Evolutionary conservation across 495 filamentous ascomycete genomes (phyloP).

Genomic region (Penicillium atrosanguineum): DNA sequence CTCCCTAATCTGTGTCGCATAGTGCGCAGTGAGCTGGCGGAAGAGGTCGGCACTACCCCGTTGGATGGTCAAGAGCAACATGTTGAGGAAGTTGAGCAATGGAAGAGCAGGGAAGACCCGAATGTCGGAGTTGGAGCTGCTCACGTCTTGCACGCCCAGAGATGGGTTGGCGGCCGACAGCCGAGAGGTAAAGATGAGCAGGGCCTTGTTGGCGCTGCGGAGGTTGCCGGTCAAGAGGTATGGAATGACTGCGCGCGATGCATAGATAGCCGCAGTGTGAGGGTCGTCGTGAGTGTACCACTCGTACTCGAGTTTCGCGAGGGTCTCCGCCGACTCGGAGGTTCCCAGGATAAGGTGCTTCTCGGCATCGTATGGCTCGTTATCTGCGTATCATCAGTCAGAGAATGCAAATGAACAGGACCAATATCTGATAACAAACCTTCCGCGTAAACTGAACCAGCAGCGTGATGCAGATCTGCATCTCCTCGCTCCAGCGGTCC

Average conservation of each 20-base stretch:
- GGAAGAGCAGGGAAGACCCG: conserved; percentile 83
- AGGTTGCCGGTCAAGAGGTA: conserved; percentile 90
- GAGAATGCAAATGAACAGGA: neutral
- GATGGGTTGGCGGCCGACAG: conserved; percentile 66
- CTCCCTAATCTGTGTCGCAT: conserved; percentile 72
- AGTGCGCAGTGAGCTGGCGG: conserved; percentile 77
- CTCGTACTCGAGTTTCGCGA: conserved; percentile 80
- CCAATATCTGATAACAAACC: conserved; percentile 37
- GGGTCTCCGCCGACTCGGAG: conserved; percentile 76
- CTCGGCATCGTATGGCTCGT: conserved; percentile 89
- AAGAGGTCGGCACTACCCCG: conserved; percentile 79
- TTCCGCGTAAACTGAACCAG: conserved; percentile 82
- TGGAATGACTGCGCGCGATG: conserved; percentile 84
- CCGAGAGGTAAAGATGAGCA: conserved; percentile 74
- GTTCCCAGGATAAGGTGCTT: conserved; percentile 87
- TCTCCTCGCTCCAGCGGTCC: conserved; percentile 91
- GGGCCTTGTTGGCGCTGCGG: conserved; percentile 78
- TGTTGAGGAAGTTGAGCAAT: conserved; percentile 85
- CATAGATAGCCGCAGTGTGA: conserved; percentile 86
- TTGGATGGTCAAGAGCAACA: conserved; percentile 81
- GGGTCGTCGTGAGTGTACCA: conserved; percentile 91
- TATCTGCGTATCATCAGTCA: conserved; percentile 50
- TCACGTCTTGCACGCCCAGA: conserved; percentile 77
- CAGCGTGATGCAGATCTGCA: conserved; percentile 92
- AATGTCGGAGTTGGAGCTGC: conserved; percentile 68